Evolutionary conservation across 495 filamentous ascomycete genomes (phyloP).

Genomic region (Stereocaulon alpinum): DNA sequence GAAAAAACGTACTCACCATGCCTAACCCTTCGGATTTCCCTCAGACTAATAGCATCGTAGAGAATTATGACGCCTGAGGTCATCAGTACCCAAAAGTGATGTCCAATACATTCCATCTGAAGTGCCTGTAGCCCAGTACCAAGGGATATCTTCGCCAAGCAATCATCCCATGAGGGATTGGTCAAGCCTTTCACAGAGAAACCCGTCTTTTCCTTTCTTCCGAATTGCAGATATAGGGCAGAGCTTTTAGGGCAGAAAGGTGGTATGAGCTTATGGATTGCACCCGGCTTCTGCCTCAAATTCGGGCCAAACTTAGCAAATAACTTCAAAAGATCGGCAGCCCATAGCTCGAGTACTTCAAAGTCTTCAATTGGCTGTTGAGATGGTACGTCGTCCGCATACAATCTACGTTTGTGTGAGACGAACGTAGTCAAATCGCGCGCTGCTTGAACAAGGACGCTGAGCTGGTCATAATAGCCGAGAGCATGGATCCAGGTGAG

Average conservation of each 20-base stretch:
- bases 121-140: slow-evolving; percentile 8
- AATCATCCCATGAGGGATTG: slow-evolving; percentile 24
- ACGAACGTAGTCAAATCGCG: slow-evolving; percentile 11
- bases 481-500: slow-evolving; percentile 25
- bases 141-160: slow-evolving; percentile 15
- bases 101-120: slow-evolving; percentile 13
- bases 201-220: background rate
- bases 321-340: slow-evolving; percentile 32
- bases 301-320: slow-evolving; percentile 30
- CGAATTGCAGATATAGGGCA: slow-evolving; percentile 19
- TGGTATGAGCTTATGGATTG: slow-evolving; percentile 32
- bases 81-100: slow-evolving; percentile 19
- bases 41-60: slow-evolving; percentile 18
- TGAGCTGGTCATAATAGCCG: slow-evolving; percentile 11
- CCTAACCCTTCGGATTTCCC: slow-evolving; percentile 12
- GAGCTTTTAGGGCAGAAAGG: slow-evolving; percentile 29
- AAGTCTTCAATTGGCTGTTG: slow-evolving; percentile 17
- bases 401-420: background rate
- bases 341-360: slow-evolving; percentile 30
- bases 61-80: slow-evolving; percentile 17
- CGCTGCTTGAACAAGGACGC: slow-evolving; percentile 16
- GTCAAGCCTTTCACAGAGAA: slow-evolving; percentile 18
- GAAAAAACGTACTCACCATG: slow-evolving; percentile 17
- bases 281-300: slow-evolving; percentile 23
- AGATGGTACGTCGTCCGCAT: slow-evolving; percentile 12